Conservation (phyloP, 768 basidiomycete genomes). For the Omphalotus guepiniiformis region DNA sequence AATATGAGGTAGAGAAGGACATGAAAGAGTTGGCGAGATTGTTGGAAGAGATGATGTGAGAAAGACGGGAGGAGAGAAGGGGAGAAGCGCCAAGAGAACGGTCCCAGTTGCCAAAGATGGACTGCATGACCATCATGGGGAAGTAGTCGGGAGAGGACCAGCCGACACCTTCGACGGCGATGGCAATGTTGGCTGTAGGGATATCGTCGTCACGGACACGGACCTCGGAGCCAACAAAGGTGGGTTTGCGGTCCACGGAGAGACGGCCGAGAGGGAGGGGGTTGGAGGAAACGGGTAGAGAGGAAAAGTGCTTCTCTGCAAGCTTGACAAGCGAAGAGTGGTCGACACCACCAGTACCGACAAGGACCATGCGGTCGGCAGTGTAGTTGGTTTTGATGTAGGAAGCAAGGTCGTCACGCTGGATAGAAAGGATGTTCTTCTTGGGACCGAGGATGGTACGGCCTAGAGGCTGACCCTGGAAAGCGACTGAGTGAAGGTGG, state of each 20-base stretch:
- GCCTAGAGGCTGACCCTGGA: conserved; percentile 97
- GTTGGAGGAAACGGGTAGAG: conserved; percentile 80
- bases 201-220: conserved; percentile 91
- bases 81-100: conserved; percentile 88
- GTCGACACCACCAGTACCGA: conserved; percentile 93
- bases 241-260: conserved; percentile 62
- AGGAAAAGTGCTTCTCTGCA: conserved; percentile 89
- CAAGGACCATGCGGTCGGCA: conserved; percentile 97
- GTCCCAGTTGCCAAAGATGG: conserved; percentile 99
- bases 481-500: conserved; percentile 94
- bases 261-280: conserved; percentile 86
- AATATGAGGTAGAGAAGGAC: conserved; percentile 98
- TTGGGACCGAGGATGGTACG: conserved; percentile 97
- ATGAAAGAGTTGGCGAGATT: conserved; percentile 99
- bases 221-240: conserved; percentile 92
- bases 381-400: conserved; percentile 99
- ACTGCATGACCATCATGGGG: conserved; percentile 98
- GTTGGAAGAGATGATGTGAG: conserved; percentile 85
- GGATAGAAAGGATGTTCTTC: conserved; percentile 93
- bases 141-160: conserved; percentile 99
- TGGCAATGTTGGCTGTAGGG: conserved; percentile 87
- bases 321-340: conserved; percentile 91
- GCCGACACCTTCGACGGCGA: conserved; percentile 96
- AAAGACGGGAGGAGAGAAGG: conserved; percentile 86
- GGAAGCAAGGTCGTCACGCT: conserved; percentile 76